phyloP scores from a whole-genome alignment of 495 filamentous ascomycete species.

The Talaromyces stipitatus region DNA sequence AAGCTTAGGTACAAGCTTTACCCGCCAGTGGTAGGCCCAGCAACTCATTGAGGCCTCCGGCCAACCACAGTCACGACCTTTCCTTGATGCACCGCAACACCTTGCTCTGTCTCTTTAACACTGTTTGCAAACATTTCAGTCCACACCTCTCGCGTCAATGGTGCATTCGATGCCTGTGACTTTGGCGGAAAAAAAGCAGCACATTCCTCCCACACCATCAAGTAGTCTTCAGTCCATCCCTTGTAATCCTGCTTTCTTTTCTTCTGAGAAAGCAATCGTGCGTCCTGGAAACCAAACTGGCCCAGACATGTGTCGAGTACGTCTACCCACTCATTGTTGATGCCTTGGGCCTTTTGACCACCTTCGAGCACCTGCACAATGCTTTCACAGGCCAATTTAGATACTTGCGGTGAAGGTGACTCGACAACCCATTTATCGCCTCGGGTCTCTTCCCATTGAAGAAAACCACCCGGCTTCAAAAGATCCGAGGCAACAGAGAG shows the following conservation, averaged over 20 bases:
- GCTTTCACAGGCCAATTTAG: neutral
- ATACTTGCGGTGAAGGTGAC: constrained; percentile 2
- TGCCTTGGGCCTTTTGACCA: neutral
- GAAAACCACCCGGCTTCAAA: neutral
- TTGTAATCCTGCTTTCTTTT: constrained; percentile 1
- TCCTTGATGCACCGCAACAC: constrained; percentile 3
- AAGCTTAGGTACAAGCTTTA: no score
- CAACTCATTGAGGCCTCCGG: no score
- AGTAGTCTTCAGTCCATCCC: neutral
- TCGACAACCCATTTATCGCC: constrained; percentile 2
- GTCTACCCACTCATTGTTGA: neutral
- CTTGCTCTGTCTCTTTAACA: neutral
- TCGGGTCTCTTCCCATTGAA: constrained; percentile 1
- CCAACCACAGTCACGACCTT: neutral
- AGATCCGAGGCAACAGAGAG: neutral
- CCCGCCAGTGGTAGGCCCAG: no score
- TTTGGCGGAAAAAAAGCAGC: neutral
- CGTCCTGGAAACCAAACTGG: neutral
- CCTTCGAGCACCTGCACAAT: constrained; percentile 2
- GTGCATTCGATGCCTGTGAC: neutral
- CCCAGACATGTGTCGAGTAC: neutral
- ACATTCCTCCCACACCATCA: constrained; percentile 3
- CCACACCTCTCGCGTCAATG: neutral
- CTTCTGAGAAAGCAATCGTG: neutral
- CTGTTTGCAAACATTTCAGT: neutral